Evolutionary conservation across 2,329 filamentous ascomycete genomes (phyloP), one percentile per base, ranked within the genome.

Genomic region (Stemphylium lycopersici): DNA sequence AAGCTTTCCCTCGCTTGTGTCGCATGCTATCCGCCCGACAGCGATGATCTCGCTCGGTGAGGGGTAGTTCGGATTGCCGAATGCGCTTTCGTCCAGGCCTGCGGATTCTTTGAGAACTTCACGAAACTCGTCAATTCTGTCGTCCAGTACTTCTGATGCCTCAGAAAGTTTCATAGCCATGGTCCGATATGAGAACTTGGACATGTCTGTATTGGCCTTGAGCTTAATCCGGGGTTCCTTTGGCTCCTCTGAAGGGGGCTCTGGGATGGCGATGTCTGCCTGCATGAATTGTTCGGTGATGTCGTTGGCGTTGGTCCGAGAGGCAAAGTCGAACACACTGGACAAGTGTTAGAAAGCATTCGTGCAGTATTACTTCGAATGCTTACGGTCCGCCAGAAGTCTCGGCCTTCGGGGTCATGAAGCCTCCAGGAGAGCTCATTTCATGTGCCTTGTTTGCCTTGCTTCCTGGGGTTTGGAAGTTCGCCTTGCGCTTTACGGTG

Each of bases 81-180:
- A 96, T 0, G 86, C 89, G 15, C 85, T 84, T 55, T 95, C 88
- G 15, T 95, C 90, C 5, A 96, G 80, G 12, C 84, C 80, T 74
- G 96, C 85, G 61, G 92, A 81, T 51, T 88, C 84, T 76, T 90
- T 87, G 4, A 96, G 81, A 1, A 92, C 75, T n/a, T 80, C 78
- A 55, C 86, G 83, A 68, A 97, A 96, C 59, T 93, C 91, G 66
- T 98, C 92, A 78, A 99, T 97, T 65, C 92, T 84, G 76, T 98
- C 93, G 76, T 99, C 95, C 6, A 98, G 83, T 39, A 96, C 90
- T 74, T 96, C 93, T 4, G 93, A 96, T 0, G 91, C 87, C 72
- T 97, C 93, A 4, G 91, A 93, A 6, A 95, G 82, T 69, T 96
- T 96, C 92, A 98, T 96, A 2, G 91, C 89, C 81, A 98, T 88